phyloP scores from a whole-genome alignment of 371 early-diverging fungal species.

The Lichtheimia ramosa region DNA sequence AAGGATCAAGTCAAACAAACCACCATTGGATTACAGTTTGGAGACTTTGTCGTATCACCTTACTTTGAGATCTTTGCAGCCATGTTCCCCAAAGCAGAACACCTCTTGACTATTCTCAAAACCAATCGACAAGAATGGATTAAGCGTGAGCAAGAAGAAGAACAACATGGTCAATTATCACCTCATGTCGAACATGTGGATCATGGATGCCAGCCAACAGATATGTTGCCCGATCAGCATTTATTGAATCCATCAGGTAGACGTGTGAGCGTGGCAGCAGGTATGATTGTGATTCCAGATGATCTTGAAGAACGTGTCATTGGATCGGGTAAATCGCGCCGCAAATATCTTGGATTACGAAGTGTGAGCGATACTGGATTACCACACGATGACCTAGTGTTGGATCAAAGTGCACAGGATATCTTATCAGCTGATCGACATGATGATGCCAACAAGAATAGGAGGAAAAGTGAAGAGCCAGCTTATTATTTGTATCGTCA shows the following conservation, averaged over 20 bases:
- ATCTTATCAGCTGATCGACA: neutral
- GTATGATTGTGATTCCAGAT: constrained; percentile 54
- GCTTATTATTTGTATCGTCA: constrained; percentile 18
- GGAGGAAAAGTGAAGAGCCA: constrained; percentile 47
- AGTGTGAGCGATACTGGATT: constrained; percentile 36
- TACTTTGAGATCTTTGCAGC: constrained; percentile 81
- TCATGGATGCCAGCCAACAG: constrained; percentile 26
- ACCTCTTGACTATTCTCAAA: constrained; percentile 32
- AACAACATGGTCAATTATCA: neutral
- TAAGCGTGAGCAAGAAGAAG: constrained; percentile 23
- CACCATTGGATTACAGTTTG: constrained; percentile 80
- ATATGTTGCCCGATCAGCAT: constrained; percentile 34
- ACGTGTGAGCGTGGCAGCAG: constrained; percentile 59
- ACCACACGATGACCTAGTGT: neutral
- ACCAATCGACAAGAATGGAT: constrained; percentile 44
- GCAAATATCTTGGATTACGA: constrained; percentile 42
- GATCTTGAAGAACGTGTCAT: constrained; percentile 46
- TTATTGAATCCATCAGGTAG: constrained; percentile 49
- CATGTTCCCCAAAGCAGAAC: constrained; percentile 63
- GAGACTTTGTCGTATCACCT: constrained; percentile 82
- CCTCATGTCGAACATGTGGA: constrained; percentile 3
- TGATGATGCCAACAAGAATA: constrained; percentile 12
- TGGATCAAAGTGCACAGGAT: neutral
- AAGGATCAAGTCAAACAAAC: constrained; percentile 70
- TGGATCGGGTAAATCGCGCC: constrained; percentile 31